Base-by-base conservation (phyloP, 257 asterid species). In the Solanum pinnatisectum region DNA sequence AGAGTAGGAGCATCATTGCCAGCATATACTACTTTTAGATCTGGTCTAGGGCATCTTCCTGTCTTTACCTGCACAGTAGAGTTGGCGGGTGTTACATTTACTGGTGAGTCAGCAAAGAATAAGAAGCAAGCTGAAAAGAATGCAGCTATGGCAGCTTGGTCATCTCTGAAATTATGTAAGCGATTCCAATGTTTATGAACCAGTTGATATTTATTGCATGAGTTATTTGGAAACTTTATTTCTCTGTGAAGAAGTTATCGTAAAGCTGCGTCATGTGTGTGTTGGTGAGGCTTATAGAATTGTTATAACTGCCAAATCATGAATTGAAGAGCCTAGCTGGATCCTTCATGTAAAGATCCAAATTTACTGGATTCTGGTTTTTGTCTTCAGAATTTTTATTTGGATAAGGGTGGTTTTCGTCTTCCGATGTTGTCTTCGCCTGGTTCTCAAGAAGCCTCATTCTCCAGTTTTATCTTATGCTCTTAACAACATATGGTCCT, bases 91-190 rank as follows among this genome's bases (percentile, higher is more conserved):
- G 81, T 92, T 27, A 88, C 89, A 87, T 92, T 92, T 87, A 91
- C 91, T 71, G 94, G 94, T 5, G 94, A 92, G 65, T 92, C 93
- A 33, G 93, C 94, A 63, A 92, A 92, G 90, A 92, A 92, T 77
- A 92, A 92, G 88, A 92, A 92, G 89, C 94, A 92, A 89, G 93
- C 94, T 83, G 94, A 92, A 88, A 92, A 92, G 88, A 92, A 92
- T 91, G 93, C 94, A 44, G 94, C 94, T 37, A 91, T 92, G 94
- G 88, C 92, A 70, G 94, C 94, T 74, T 92, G 94, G 94, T 90
- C 91, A n/a, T 92, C 94, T 90, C 91, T 92, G 77, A 92, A 92
- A 91, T 42, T 88, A 84, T 87, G 94, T 91, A 56, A 92, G 93
- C 84, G 77, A 63, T 73, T 68, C 52, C 35, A 67, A 56, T 85